Evolutionary conservation across 805 yeast genomes (phyloP), one percentile per base, ranked within the genome.

Genomic region (Ogataea nonfermentans): DNA sequence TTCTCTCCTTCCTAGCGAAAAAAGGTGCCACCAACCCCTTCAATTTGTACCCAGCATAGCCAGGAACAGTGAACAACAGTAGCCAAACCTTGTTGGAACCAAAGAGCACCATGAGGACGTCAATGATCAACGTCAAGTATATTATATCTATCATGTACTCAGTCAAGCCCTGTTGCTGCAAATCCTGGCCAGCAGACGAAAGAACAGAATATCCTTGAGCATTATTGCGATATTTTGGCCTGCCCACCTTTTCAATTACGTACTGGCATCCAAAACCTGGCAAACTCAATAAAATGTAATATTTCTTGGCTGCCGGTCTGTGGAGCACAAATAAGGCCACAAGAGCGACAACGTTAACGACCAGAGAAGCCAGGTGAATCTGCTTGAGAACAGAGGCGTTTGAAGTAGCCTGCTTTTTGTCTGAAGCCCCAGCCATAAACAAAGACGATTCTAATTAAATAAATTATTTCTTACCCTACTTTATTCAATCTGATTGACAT

Each of bases 61-160:
- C 70, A 1, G 87, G 87, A 29, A 79, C 67, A 33, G 64, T 56
- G n/a, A 65, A 41, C 48, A 69, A 71, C 25, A 80, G 41, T 50
- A 67, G 68, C 88, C 88, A 85, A 7, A 76, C 78, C 53, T 71
- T 70, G 56, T 75, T 75, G 29, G 74, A 56, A 5, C 89, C 89
- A 25, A 74, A 51, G 0, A 76, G 15, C 5, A 76, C 50, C 66
- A 78, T 73, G 36, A 81, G 60, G 1, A 81, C 39, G 47, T 79
- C 78, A 47, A 78, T 66, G 14, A 73, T 50, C 72, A 81, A 71
- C 3, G 89, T 81, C 32, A 84, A 58, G 54, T 84, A 84, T 43
- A 84, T 64, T 9, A 82, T 58, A 54, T 84, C 93, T 55, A 80
- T 80, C 68, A 83, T 63, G 65, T 80, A 83, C 59, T 84, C 91